Evolutionary conservation across 371 early-diverging fungal species (phyloP).

Genomic region (Mucor mucedo): DNA sequence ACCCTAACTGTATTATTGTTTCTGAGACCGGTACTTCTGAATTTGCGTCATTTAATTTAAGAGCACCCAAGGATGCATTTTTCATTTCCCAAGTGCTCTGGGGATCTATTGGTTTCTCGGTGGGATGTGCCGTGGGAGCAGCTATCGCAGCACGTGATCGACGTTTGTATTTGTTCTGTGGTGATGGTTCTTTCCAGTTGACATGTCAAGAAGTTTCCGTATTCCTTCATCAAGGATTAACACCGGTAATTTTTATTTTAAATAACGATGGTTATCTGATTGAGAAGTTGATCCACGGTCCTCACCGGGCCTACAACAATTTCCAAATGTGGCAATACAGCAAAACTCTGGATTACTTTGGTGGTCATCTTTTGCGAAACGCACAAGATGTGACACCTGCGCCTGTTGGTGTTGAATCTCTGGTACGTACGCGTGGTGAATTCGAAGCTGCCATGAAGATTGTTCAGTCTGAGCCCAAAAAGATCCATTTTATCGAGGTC

Average conservation of each 20-base stretch:
- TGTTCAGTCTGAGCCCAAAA: constrained; percentile 25
- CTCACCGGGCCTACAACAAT: constrained; percentile 52
- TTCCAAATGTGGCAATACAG: constrained; percentile 57
- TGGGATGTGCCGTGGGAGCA: constrained; percentile 43
- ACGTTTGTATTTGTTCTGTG: constrained; percentile 50
- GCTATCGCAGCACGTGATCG: constrained; percentile 36
- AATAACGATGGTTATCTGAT: constrained; percentile 63
- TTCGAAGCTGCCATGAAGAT: constrained; percentile 41
- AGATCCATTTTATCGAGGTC: constrained; percentile 46
- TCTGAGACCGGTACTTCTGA: constrained; percentile 60
- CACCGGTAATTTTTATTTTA: constrained; percentile 52
- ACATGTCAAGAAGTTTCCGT: constrained; percentile 55
- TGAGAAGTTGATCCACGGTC: constrained; percentile 58
- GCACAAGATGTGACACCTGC: constrained; percentile 10
- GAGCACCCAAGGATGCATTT: constrained; percentile 38
- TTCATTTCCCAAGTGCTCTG: constrained; percentile 49
- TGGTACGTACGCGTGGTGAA: constrained; percentile 36
- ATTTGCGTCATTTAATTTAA: constrained; percentile 49
- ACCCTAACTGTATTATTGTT: constrained; percentile 40
- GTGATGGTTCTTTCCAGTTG: constrained; percentile 63
- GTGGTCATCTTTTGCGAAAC: constrained; percentile 35
- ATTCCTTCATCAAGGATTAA: constrained; percentile 51
- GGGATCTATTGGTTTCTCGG: constrained; percentile 54
- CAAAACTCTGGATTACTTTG: constrained; percentile 51
- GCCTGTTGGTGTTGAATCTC: constrained; percentile 34